Evolutionary conservation across 257 asterid species (phyloP).

Genomic region (Voacanga thouarsii): DNA sequence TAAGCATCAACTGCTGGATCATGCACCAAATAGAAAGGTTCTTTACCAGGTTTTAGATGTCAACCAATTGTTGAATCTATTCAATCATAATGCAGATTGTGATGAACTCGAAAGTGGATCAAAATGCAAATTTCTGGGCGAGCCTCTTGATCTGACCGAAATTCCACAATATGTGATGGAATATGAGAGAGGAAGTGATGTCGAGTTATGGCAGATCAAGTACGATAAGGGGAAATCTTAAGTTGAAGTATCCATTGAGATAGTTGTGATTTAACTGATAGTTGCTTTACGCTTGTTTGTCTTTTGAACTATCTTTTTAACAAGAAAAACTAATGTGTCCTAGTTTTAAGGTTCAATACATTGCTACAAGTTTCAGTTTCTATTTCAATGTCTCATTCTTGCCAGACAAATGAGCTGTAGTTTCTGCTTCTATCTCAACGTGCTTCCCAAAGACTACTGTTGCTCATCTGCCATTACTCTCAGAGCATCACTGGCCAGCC

Average conservation of each 20-base stretch:
- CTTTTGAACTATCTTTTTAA: neutral
- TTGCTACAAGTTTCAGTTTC: neutral
- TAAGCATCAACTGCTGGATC: conserved; percentile 19
- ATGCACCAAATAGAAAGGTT: neutral
- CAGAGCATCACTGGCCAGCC: neutral
- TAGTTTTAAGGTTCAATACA: neutral
- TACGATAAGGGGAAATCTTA: conserved; percentile 16
- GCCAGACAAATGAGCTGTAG: neutral
- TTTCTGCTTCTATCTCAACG: neutral
- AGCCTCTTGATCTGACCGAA: conserved; percentile 45
- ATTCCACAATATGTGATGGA: conserved; percentile 67
- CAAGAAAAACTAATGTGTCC: neutral
- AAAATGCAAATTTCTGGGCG: conserved; percentile 42
- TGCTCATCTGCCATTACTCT: neutral
- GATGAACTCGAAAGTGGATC: conserved; percentile 27
- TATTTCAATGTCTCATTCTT: neutral
- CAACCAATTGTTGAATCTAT: neutral
- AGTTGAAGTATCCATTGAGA: neutral
- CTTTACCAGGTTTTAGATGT: neutral
- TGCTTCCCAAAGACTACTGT: neutral
- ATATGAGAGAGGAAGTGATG: conserved; percentile 70
- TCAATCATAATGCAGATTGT: conserved; percentile 32
- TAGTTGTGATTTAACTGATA: too few species aligned
- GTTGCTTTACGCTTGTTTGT: neutral
- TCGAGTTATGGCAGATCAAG: conserved; percentile 81